phyloP scores from a whole-genome alignment of 2,329 filamentous ascomycete species.

The Thermothelomyces thermophilus region DNA sequence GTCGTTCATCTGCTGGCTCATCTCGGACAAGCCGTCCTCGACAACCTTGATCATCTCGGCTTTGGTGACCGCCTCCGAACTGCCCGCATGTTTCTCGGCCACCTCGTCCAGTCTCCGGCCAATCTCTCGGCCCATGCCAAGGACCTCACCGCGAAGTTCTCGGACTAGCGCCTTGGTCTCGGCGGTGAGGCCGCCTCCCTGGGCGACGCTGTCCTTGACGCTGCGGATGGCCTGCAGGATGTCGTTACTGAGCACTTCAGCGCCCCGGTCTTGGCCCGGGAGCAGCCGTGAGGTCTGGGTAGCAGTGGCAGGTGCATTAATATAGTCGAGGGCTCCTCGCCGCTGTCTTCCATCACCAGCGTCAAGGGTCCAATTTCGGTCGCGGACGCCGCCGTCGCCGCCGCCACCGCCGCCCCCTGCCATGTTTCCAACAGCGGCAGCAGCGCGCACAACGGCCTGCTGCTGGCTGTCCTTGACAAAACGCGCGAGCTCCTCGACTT shows the following conservation, averaged over 20 bases:
- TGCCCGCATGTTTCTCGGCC: constrained; percentile 36
- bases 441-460: constrained; percentile 35
- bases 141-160: constrained; percentile 82
- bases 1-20: constrained; percentile 77
- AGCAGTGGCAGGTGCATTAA: constrained; percentile 31
- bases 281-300: constrained; percentile 40
- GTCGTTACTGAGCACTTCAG: constrained; percentile 65
- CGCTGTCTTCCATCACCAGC: constrained; percentile 32
- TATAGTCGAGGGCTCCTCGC: constrained; percentile 31
- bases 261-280: constrained; percentile 39
- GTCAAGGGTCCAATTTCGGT: constrained; percentile 36
- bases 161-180: constrained; percentile 88
- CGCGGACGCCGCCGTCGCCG: constrained; percentile 27
- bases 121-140: constrained; percentile 90
- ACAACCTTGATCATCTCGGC: constrained; percentile 73
- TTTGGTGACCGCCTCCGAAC: constrained; percentile 48
- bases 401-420: constrained; percentile 24
- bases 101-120: constrained; percentile 77
- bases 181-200: constrained; percentile 81
- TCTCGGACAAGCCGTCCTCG: constrained; percentile 70
- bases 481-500: constrained; percentile 62
- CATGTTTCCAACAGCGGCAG: constrained; percentile 11
- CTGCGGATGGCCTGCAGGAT: constrained; percentile 74
- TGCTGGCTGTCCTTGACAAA: constrained; percentile 50
- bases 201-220: constrained; percentile 85